Evolutionary conservation across 345 rosid genomes (phyloP), one percentile per base, ranked within the genome.

Genomic region (Sisymbrium irio): DNA sequence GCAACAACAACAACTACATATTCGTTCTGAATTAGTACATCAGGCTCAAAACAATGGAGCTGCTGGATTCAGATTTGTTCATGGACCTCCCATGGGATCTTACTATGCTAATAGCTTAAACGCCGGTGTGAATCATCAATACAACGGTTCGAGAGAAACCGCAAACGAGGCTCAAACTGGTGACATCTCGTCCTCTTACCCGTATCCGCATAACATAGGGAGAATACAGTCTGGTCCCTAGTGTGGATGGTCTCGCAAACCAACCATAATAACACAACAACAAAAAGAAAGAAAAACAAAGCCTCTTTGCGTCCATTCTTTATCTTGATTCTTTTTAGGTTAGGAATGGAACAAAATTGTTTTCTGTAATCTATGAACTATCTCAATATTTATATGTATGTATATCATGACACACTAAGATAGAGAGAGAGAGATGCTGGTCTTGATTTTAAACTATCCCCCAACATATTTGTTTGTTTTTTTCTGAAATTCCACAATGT

Each of bases 191-290:
- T 82, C 98, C 12, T 59, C 90, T 61, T 84, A 84, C 59, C 83
- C 86, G 2, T 87, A 83, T 77, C 86, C 89, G 7, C 92, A 82
- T 80, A 93, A 78, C 78, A 65, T 85, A 66, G 90, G 86, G 78
- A 85, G 96, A 82, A 63, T 89, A 83, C 75, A 88, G 61, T 80
- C 85, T 0, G 98, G 93, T 78, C 97, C 97, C 2, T 88, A 82
- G 79, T 62, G 69, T 62, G 69, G 17, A 45, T 32, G 71, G 40
- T 73, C 37, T 45, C 41, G 22, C 59, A 65, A 44, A 27, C 49
- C 67, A 47, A 71, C 20, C 51, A 47, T 25, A 63, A 50, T 33
- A 73, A 42, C 56, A 36, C 39, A 9, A 17, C 15, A 25, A 51
- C 35, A 9, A 41, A 47, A 33, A 72, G 6, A 56, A 11, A 17